These are phyloP conservation scores for Corymbia citriodora DNA, from an alignment of 441 rosid genomes.

Conservation along the genomic window DNA sequence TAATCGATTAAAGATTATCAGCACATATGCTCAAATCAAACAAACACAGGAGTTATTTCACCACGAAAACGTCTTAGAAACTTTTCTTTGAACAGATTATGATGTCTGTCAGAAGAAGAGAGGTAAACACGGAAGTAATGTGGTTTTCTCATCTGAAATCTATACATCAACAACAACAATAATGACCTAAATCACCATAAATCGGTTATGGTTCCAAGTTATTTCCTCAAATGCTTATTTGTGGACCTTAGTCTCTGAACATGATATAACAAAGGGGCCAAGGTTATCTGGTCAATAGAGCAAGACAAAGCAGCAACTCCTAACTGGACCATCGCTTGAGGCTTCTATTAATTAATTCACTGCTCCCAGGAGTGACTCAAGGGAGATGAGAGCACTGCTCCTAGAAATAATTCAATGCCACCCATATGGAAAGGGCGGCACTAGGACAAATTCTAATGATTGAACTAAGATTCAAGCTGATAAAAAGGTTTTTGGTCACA, in stretches of 20 bases:
- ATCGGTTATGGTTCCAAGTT: neutral
- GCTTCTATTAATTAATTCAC: no score
- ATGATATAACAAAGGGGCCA: neutral
- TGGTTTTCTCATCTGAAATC: neutral
- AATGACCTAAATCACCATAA: neutral
- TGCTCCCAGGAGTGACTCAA: no score
- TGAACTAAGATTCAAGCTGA: no score
- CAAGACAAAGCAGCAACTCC: neutral
- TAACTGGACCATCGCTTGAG: no score
- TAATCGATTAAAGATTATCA: neutral
- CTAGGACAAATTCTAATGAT: no score
- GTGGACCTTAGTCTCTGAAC: neutral
- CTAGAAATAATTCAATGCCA: no score
- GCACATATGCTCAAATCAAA: neutral
- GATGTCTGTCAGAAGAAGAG: neutral
- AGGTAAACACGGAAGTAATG: fast-evolving
- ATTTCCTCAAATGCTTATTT: neutral
- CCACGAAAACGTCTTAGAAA: neutral
- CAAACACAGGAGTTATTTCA: neutral
- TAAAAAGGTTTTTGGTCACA: no score
- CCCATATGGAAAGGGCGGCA: no score
- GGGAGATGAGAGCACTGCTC: no score
- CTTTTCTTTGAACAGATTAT: no score
- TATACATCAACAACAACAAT: neutral
- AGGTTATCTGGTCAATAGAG: neutral